Base-by-base conservation (phyloP, 805 yeast species). In the Zygotorulaspora danielsina region DNA sequence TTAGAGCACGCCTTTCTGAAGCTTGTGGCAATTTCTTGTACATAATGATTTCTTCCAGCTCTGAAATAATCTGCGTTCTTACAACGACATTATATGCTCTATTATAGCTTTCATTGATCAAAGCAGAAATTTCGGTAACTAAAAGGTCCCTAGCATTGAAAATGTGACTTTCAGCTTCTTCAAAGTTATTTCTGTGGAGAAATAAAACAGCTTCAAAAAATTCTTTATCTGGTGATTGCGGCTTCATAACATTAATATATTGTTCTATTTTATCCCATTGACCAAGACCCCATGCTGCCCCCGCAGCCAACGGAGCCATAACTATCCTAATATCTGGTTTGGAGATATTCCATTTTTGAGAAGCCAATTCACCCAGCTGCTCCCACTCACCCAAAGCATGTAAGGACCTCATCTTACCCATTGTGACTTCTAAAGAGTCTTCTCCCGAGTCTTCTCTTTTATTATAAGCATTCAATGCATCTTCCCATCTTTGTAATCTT, bases 341-440 rank as follows among this genome's bases (percentile, higher is more conserved):
- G 0, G 95, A 75, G 20, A 71, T 68, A 13, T 67, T 70, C 99
- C 99, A 93, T 56, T 85, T 87, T 30, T 79, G 81, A 50, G 79
- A 81, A 0, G 97, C 96, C 39, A 93, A 66, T 44, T 82, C 84
- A 8, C 94, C 81, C 17, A 94, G 69, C 50, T 82, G 84, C 46
- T 90, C 97, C 97, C 98, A 94, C 63, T 93, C 97, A 34, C 98
- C 98, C n/a, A 93, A 69, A 0, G 99, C 99, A 65, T 93, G 97
- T 46, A 90, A 69, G 63, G 97, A 89, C 63, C 97, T 76, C 97
- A 93, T 87, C 57, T 90, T 89, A 67, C 99, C 99, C 89, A 90
- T 81, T 4, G 90, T 84, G 1, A 88, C 81, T 48, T 90, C 97
- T 67, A 84, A 77, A 19, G 87, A 79, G 41, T 81, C 82, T 28